Evolutionary conservation across 352 stramenopile genomes (phyloP).

Genomic region (Globisporangium polare): DNA sequence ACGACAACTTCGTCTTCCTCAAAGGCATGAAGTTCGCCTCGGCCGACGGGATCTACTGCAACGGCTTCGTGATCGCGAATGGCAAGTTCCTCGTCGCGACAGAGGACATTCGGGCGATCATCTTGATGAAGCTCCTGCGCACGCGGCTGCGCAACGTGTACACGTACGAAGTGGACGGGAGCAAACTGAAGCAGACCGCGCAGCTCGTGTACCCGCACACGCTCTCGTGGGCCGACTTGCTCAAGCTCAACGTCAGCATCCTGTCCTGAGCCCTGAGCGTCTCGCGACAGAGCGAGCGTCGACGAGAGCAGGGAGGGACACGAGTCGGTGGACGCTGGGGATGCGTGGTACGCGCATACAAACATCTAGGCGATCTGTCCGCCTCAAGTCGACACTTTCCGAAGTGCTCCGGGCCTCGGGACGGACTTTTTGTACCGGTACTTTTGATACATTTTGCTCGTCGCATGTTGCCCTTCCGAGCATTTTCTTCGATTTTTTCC

Average conservation of each 20-base stretch:
- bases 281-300: too few species aligned
- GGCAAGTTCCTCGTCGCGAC: neutral
- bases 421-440: too few species aligned
- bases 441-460: too few species aligned
- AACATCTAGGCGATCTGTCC: too few species aligned
- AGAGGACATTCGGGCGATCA: neutral
- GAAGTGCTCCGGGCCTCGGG: too few species aligned
- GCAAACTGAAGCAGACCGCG: slow-evolving; percentile 4
- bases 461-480: too few species aligned
- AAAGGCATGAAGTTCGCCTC: slow-evolving; percentile 1
- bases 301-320: too few species aligned
- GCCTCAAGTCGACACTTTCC: too few species aligned
- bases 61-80: slow-evolving; percentile 1
- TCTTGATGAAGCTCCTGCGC: neutral
- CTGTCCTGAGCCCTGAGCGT: slow-evolving; percentile 16
- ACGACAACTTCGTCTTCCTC: slow-evolving; percentile 5
- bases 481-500: too few species aligned
- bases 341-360: too few species aligned
- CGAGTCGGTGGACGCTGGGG: too few species aligned
- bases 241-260: slow-evolving; percentile 8
- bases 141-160: neutral
- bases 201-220: slow-evolving; percentile 1
- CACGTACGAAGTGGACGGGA: slow-evolving; percentile 2
- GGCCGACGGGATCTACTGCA: neutral
- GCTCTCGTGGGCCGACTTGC: neutral